Conservation (phyloP, 1,284 basidiomycete species). For the Pseudozyma pruni region DNA sequence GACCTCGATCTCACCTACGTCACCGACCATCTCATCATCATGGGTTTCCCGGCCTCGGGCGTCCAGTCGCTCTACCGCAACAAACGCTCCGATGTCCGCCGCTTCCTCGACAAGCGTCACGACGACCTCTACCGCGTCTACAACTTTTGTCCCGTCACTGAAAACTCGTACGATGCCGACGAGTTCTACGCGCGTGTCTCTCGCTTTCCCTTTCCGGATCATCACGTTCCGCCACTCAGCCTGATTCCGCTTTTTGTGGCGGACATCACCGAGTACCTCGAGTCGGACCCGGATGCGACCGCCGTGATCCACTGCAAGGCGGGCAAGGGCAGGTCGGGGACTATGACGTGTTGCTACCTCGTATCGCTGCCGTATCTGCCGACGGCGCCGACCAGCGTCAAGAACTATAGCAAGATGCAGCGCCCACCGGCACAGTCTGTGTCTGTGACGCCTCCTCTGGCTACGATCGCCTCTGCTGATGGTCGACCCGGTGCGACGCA, state of each 20-base stretch:
- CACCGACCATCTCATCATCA: constrained; percentile 77
- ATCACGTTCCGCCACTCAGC: constrained; percentile 79
- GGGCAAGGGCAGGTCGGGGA: constrained; percentile 60
- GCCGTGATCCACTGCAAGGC: constrained; percentile 87
- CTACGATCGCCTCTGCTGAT: constrained; percentile 2
- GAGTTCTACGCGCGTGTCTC: constrained; percentile 75
- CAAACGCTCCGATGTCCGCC: constrained; percentile 78
- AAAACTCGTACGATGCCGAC: constrained; percentile 70
- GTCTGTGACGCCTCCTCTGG: not conserved
- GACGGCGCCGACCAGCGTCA: constrained; percentile 39
- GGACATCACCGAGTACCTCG: constrained; percentile 82
- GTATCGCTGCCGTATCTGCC: constrained; percentile 55
- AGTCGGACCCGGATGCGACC: constrained; percentile 76
- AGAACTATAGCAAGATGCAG: constrained; percentile 48
- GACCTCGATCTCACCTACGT: constrained; percentile 86
- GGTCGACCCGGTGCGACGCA: not conserved
- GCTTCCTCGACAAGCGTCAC: constrained; percentile 80
- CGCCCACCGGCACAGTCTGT: constrained; percentile 12
- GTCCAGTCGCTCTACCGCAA: constrained; percentile 85
- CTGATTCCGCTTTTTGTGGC: constrained; percentile 80
- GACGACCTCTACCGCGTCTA: constrained; percentile 83
- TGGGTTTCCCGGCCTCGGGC: constrained; percentile 83
- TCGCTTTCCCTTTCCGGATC: constrained; percentile 85
- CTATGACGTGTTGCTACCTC: constrained; percentile 59
- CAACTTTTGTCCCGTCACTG: constrained; percentile 74